These are phyloP conservation scores for Coleophoma cylindrospora DNA, from an alignment of 2,329 filamentous ascomycete species.

Conservation along the genomic window DNA sequence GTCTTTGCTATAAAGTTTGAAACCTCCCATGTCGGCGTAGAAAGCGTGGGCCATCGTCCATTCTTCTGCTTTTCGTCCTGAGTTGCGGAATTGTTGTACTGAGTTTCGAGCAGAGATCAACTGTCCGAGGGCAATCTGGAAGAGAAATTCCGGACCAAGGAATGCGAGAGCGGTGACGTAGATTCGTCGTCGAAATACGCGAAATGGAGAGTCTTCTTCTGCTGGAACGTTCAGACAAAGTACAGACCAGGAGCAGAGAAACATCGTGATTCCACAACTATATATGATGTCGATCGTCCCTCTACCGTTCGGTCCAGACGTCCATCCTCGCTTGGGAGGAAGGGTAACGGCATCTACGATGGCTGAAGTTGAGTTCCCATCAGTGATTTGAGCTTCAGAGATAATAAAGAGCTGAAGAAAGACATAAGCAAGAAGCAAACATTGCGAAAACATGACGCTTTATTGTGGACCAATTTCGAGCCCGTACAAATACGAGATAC, in stretches of 20 bases:
- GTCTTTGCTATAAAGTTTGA: slow-evolving; percentile 26
- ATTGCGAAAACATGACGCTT: too few relatives aligned
- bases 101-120: slow-evolving; percentile 28
- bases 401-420: too few relatives aligned
- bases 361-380: too few relatives aligned
- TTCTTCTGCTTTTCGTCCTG: slow-evolving; percentile 2
- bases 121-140: slow-evolving; percentile 30
- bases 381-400: too few relatives aligned
- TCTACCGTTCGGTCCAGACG: slow-evolving; percentile 1
- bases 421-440: too few relatives aligned
- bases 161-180: background rate
- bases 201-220: background rate
- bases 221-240: background rate
- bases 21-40: slow-evolving; percentile 36
- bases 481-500: too few relatives aligned
- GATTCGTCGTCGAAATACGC: background rate
- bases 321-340: background rate
- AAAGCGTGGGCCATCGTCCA: slow-evolving; percentile 37
- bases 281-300: background rate
- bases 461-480: too few relatives aligned
- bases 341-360: background rate
- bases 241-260: background rate
- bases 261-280: background rate
- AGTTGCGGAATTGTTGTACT: slow-evolving; percentile 18
- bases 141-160: slow-evolving; percentile 7